Evolutionary conservation across 1,284 basidiomycete species (phyloP), one percentile per base, ranked within the genome.

Genomic region (Melampsora americana): DNA sequence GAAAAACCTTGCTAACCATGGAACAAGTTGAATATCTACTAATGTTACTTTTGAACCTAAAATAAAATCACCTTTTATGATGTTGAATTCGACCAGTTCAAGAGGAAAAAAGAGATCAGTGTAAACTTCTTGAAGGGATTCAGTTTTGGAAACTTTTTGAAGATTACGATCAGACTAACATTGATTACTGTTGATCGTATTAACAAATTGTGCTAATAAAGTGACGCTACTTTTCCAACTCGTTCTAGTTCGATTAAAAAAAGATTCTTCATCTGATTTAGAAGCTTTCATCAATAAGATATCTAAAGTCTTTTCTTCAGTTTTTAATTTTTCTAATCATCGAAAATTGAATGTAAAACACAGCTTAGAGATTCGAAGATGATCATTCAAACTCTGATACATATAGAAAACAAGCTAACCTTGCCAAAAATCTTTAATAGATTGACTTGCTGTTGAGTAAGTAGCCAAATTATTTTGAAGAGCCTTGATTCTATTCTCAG

Each of bases 371-470:
- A 11, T 14, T 2, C 14, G 12, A 14, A 14, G 3, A 4, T 23
- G 3, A 23, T 12, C 11, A 7, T n/a, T 23, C 9, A 14, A 56
- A 56, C 4, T n/a, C 7, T n/a, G n/a, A n/a, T n/a, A 23, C 28
- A 28, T 56, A 28, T 56, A 56, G n/a, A 56, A 56, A 14, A 23
- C 2, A 12, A 6, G 28, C 53, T 56, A 9, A 56, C 53, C 9
- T 56, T 56, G n/a, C 53, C 53, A 56, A 56, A 56, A n/a, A 20
- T n/a, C n/a, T 56, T 56, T 56, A 20, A 56, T 56, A 28, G 53
- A 12, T 23, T 56, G 20, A 6, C 9, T 16, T n/a, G 53, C 53
- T n/a, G 20, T 56, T 28, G 53, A 16, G n/a, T 56, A 23, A n/a
- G n/a, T 28, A 7, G 1, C 53, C 7, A n/a, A 23, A 56, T 56